Evolutionary conservation across 495 filamentous ascomycete species (phyloP), one percentile per base, ranked within the genome.

Genomic region (Penicillium bovifimosum): DNA sequence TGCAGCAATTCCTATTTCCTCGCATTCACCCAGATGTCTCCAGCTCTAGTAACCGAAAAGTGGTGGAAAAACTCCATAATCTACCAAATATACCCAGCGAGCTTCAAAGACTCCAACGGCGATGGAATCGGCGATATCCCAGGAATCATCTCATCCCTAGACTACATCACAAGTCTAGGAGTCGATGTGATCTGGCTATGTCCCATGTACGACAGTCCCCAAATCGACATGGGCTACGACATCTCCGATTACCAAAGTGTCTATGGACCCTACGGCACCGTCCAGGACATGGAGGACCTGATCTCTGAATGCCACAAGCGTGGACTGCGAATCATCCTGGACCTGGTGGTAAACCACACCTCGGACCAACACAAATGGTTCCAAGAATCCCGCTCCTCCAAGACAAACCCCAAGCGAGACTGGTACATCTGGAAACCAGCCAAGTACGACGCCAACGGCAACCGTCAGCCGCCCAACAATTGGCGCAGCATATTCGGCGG

Each of bases 401-500:
- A 69, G 53, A 52, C 52, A 18, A 71, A 62, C 44, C 58, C 78
- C 8, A 82, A 83, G 41, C 75, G 79, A 8, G 72, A 78, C 54
- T 84, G 80, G 80, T 84, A 84, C 45, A 79, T 83, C 59, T 84
- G 80, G 80, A 72, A 73, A 47, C 69, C 72, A 9, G 64, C 79
- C 0, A 68, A 65, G 26, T 74, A 75, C 48, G 75, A 80, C 48
- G 55, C 58, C 1, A 53, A 74, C 24, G 80, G 81, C n/a, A 72
- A 69, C 3, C 72, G 76, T 5, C 60, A 63, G n/a, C 81, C 80
- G 0, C 81, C 81, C 0, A 84, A 80, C 48, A 84, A 84, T 60
- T 84, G 79, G 77, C 70, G 73, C 26, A 65, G 68, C 50, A 70
- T 76, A 20, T 79, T 83, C 28, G 79, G 76, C 9, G 76, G 76